Percentiles rank a stretch among this genome's conserved stretches.
Conservation (phyloP, 768 basidiomycete genomes). For the Termitomyces sp. region DNA sequence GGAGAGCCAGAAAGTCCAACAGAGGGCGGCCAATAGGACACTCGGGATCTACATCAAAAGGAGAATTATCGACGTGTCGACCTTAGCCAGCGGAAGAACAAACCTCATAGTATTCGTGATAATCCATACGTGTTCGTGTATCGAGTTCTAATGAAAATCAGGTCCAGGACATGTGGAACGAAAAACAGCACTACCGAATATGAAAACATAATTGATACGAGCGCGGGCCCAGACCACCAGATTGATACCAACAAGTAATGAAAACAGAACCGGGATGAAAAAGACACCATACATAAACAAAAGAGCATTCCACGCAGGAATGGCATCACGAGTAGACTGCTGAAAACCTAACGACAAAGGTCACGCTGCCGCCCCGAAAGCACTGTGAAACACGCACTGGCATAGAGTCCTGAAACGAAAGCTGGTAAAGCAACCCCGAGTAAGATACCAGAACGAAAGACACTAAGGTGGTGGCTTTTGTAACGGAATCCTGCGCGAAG, state of each 20-base stretch:
- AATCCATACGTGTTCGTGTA: conserved; percentile 65
- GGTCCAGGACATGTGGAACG: not conserved
- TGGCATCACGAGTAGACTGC: conserved; percentile 38
- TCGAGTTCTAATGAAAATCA: conserved; percentile 52
- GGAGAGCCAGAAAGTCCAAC: conserved; percentile 82
- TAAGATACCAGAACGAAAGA: conserved; percentile 68
- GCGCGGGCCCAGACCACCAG: conserved; percentile 68
- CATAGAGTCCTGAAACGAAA: conserved; percentile 53
- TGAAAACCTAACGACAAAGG: conserved; percentile 43
- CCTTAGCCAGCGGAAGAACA: not conserved
- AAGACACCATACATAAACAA: conserved; percentile 77
- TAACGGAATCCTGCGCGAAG: conserved; percentile 49
- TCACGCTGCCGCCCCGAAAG: not conserved
- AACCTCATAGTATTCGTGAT: conserved; percentile 66
- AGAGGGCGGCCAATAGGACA: conserved; percentile 69
- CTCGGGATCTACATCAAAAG: conserved; percentile 57
- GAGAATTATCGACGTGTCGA: conserved; percentile 3
- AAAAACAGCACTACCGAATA: conserved; percentile 57
- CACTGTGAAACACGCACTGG: conserved; percentile 35
- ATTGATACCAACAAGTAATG: conserved; percentile 79
- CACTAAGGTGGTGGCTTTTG: conserved; percentile 64
- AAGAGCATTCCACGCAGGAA: conserved; percentile 70
- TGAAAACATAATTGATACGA: conserved; percentile 91
- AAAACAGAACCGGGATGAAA: conserved; percentile 69
- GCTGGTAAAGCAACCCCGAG: conserved; percentile 74